A percentile compares a stretch with the other conserved stretches of the same genome.
These are phyloP conservation scores for Phytophthora boehmeriae DNA, from an alignment of 352 stramenopile species.

Conservation along the genomic window DNA sequence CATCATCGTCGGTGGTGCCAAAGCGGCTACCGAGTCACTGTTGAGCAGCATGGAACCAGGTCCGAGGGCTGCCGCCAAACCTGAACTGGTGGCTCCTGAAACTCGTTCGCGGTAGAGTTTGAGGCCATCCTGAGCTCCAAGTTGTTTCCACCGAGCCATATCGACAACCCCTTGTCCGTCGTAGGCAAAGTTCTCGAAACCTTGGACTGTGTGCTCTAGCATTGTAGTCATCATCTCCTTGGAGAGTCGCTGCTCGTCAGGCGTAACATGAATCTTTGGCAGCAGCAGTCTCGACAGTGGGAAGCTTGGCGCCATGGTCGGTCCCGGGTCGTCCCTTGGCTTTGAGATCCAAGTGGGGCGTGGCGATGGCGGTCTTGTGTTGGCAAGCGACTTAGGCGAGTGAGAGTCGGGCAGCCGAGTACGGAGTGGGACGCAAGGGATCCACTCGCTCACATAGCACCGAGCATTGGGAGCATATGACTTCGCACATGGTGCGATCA, in stretches of 20 bases:
- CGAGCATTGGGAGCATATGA: neutral
- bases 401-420: neutral
- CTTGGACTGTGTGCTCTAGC: slow-evolving; percentile 47
- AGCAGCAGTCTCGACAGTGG: slow-evolving; percentile 55
- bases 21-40: slow-evolving; percentile 34
- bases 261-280: slow-evolving; percentile 43
- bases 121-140: slow-evolving; percentile 49
- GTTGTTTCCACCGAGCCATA: slow-evolving; percentile 44
- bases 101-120: slow-evolving; percentile 57
- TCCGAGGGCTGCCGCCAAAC: slow-evolving; percentile 33
- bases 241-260: slow-evolving; percentile 39
- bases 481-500: neutral
- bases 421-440: slow-evolving; percentile 1
- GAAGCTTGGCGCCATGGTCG: slow-evolving; percentile 44
- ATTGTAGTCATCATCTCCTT: slow-evolving; percentile 51
- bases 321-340: neutral
- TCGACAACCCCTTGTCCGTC: slow-evolving; percentile 44
- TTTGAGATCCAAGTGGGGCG: slow-evolving; percentile 5
- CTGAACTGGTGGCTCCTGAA: slow-evolving; percentile 28
- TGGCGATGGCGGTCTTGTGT: too few relatives aligned
- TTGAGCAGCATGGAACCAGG: slow-evolving; percentile 36
- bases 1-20: slow-evolving; percentile 37
- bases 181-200: slow-evolving; percentile 52
- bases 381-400: too few relatives aligned
- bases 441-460: slow-evolving; percentile 4